Base-by-base conservation (phyloP, 1,139 yeast species). In the Nakaseomyces kungkrabaensis region DNA sequence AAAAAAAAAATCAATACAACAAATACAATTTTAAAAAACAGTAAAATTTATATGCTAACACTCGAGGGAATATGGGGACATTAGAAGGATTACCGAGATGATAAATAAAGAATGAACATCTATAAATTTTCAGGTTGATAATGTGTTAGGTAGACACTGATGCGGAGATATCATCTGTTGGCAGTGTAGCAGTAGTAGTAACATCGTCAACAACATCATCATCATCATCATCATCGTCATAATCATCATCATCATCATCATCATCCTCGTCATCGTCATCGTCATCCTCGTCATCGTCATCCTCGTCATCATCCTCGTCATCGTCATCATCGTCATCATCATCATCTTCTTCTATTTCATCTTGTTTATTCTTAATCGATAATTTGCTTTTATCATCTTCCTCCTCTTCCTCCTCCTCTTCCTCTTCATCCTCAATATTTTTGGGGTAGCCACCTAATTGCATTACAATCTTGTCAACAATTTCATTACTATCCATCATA, bases 401-500 rank as follows among this genome's bases (percentile, higher is more conserved):
- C 1, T 69, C 75, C 4, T 74, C 75, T n/a, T 73, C 73, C n/a
- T 73, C 78, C n/a, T 77, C 77, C 3, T 78, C 81, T 1, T 82
- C 86, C 4, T 82, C 88, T 1, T 81, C 88, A 1, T 82, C 88
- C 33, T 84, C 89, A 1, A 82, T 90, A 9, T 79, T 89, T n/a
- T 87, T 87, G 1, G 95, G 95, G 66, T 86, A 85, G 0, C 96
- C 95, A 43, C 96, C 96, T 50, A 87, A 70, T 62, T 86, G 85
- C 65, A 82, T 72, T 4, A 87, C 95, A 52, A 87, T 78, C 60
- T 78, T 81, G 62, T 88, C 90, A 31, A 87, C 96, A 59, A 89
- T 84, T 68, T 88, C 96, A 67, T 87, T 85, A 78, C 85, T 82
- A 61, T 84, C 90, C 61, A 95, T 76, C 98, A 92, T 92, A 8